Conservation (phyloP, 805 yeast genomes). For the Teunomyces cretensis region DNA sequence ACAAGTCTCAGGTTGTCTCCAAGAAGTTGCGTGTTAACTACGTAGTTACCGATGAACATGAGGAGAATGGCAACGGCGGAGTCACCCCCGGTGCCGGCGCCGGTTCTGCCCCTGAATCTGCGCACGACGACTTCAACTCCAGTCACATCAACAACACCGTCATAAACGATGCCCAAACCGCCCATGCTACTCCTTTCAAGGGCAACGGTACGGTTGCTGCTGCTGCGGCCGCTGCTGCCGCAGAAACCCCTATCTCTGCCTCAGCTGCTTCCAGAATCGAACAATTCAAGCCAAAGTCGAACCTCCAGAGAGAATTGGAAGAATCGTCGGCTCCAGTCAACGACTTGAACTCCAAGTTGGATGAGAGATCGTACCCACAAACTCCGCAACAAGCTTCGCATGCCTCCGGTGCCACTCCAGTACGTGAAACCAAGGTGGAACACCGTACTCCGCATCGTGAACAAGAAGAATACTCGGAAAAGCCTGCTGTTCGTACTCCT, state of each 20-base stretch:
- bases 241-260: conserved; percentile 10
- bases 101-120: conserved; percentile 11
- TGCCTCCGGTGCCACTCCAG: conserved; percentile 1
- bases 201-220: conserved; percentile 10
- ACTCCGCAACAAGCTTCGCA: conserved; percentile 9
- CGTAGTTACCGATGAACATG: conserved; percentile 27
- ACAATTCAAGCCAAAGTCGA: conserved; percentile 5
- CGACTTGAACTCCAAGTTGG: conserved; percentile 44
- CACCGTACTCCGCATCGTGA: not conserved
- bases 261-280: conserved; percentile 11
- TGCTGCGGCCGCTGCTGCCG: conserved; percentile 17
- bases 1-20: conserved; percentile 53
- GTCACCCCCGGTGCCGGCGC: conserved; percentile 10
- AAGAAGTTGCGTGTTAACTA: conserved; percentile 69
- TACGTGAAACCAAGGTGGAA: conserved; percentile 1
- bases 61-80: conserved; percentile 19
- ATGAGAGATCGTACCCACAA: conserved; percentile 30
- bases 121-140: conserved; percentile 14
- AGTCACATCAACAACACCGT: conserved; percentile 11
- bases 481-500: not conserved
- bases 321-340: conserved; percentile 44
- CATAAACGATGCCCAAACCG: conserved; percentile 10
- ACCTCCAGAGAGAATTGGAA: conserved; percentile 32
- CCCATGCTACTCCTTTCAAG: conserved; percentile 14
- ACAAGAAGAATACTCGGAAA: not conserved